Evolutionary conservation across 1,284 basidiomycete genomes (phyloP).

Genomic region (Trichosporon sp.): DNA sequence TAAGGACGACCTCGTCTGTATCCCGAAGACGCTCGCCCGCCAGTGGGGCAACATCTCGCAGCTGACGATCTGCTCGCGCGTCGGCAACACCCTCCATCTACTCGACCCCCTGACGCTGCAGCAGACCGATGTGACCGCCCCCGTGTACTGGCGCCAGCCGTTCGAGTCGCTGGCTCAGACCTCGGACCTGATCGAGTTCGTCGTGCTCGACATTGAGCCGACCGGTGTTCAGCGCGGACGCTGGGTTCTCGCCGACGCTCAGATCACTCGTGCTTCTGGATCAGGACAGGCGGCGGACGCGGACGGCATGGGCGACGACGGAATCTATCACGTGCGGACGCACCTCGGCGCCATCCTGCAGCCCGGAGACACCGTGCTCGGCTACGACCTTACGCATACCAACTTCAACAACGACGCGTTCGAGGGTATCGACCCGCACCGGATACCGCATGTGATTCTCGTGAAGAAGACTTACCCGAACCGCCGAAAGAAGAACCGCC

Average conservation of each 20-base stretch:
- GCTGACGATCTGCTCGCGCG: slow-evolving; percentile 81
- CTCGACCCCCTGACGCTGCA: slow-evolving; percentile 87
- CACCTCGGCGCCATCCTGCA: slow-evolving; percentile 94
- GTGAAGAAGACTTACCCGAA: slow-evolving; percentile 97
- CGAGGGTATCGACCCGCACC: slow-evolving; percentile 70
- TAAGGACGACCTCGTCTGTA: slow-evolving; percentile 94
- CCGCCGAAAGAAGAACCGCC: slow-evolving; percentile 83
- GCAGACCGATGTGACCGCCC: slow-evolving; percentile 74
- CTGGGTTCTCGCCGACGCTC: slow-evolving; percentile 86
- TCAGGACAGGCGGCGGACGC: slow-evolving; percentile 55
- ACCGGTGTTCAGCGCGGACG: slow-evolving; percentile 71
- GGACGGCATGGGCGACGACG: slow-evolving; percentile 62
- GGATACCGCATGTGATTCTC: slow-evolving; percentile 88
- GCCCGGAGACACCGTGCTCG: slow-evolving; percentile 89
- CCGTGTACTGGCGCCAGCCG: slow-evolving; percentile 88
- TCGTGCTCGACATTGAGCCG: slow-evolving; percentile 90
- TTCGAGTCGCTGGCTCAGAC: slow-evolving; percentile 81
- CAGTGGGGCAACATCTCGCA: slow-evolving; percentile 83
- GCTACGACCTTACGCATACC: slow-evolving; percentile 82
- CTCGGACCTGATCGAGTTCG: slow-evolving; percentile 89
- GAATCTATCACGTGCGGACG: slow-evolving; percentile 93
- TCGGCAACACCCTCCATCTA: slow-evolving; percentile 88
- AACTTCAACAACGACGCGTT: slow-evolving; percentile 94
- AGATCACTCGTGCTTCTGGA: slow-evolving; percentile 81
- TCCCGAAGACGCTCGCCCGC: slow-evolving; percentile 80